Percentiles rank a stretch among this genome's conserved stretches.
Evolutionary conservation across 2,329 filamentous ascomycete genomes (phyloP).

Genomic region (Magnaporthales sp.): DNA sequence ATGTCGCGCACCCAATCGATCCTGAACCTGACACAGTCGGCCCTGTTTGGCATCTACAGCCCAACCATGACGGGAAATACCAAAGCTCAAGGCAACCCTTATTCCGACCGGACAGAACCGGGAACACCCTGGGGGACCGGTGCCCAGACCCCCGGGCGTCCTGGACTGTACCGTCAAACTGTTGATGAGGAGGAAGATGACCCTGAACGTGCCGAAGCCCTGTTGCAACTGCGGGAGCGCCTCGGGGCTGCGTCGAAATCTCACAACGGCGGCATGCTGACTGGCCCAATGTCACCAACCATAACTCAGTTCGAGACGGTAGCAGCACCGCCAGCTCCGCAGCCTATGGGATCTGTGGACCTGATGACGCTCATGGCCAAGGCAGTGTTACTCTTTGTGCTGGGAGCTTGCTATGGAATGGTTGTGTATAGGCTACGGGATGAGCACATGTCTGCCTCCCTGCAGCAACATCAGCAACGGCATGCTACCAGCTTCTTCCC

Average conservation of each 20-base stretch:
- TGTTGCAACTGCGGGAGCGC: constrained; percentile 3
- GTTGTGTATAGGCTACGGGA: constrained; percentile 75
- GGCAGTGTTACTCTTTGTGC: constrained; percentile 59
- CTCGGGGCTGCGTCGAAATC: neutral
- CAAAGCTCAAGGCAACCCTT: neutral
- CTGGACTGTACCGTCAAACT: constrained; percentile 17
- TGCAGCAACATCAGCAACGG: neutral
- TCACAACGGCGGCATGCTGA: neutral
- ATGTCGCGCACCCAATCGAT: constrained; percentile 67
- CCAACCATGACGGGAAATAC: constrained; percentile 32
- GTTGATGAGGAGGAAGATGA: constrained; percentile 5
- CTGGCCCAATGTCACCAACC: neutral
- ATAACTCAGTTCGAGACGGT: constrained; percentile 7
- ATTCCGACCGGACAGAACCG: constrained; percentile 38
- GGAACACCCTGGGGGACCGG: constrained; percentile 74
- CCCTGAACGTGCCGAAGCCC: neutral
- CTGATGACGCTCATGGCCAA: constrained; percentile 47
- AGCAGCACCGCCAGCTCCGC: constrained; percentile 26
- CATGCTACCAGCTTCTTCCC: neutral
- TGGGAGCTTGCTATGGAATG: constrained; percentile 76
- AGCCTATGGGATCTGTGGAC: constrained; percentile 16
- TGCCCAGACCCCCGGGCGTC: constrained; percentile 52
- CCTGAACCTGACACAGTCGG: constrained; percentile 80
- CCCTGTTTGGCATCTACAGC: constrained; percentile 85
- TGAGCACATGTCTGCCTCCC: constrained; percentile 50